Evolutionary conservation across 768 basidiomycete genomes (phyloP).

Genomic region (Tubosaeta brunneosetosa): DNA sequence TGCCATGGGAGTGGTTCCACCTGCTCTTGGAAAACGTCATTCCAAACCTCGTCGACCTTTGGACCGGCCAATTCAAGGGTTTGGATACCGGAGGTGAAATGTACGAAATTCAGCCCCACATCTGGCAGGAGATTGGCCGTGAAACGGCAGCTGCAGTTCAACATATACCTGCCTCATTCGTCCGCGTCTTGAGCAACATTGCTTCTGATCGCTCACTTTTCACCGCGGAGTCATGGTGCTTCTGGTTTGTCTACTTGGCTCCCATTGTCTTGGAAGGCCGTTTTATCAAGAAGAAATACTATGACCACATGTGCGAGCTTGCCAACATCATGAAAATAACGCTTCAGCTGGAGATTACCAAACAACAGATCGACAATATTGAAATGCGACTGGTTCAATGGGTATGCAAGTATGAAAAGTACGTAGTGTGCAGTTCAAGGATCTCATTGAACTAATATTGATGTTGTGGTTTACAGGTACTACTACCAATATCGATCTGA

Average conservation of each 20-base stretch:
- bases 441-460: too few relatives aligned
- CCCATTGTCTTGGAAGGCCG: slow-evolving; percentile 11
- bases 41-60: slow-evolving; percentile 35
- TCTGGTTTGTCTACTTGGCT: slow-evolving; percentile 20
- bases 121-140: slow-evolving; percentile 42
- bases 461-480: background rate
- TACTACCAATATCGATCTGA: background rate
- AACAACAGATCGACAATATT: slow-evolving; percentile 1
- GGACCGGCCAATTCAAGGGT: slow-evolving; percentile 40
- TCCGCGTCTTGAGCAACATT: slow-evolving; percentile 33
- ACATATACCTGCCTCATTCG: slow-evolving; percentile 27
- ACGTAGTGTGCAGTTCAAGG: background rate
- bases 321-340: slow-evolving; percentile 5
- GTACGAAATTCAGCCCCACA: slow-evolving; percentile 23
- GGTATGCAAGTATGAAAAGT: slow-evolving; percentile 9
- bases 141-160: slow-evolving; percentile 22
- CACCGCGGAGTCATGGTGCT: slow-evolving; percentile 18
- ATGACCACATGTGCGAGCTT: slow-evolving; percentile 8
- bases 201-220: slow-evolving; percentile 6
- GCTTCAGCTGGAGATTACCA: background rate
- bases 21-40: slow-evolving; percentile 44
- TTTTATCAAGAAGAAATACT: slow-evolving; percentile 11
- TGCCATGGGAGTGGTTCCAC: slow-evolving; percentile 50
- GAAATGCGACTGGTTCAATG: background rate
- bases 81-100: slow-evolving; percentile 28